Base-by-base conservation (phyloP, 345 rosid genomes). In the Populus deltoides region DNA sequence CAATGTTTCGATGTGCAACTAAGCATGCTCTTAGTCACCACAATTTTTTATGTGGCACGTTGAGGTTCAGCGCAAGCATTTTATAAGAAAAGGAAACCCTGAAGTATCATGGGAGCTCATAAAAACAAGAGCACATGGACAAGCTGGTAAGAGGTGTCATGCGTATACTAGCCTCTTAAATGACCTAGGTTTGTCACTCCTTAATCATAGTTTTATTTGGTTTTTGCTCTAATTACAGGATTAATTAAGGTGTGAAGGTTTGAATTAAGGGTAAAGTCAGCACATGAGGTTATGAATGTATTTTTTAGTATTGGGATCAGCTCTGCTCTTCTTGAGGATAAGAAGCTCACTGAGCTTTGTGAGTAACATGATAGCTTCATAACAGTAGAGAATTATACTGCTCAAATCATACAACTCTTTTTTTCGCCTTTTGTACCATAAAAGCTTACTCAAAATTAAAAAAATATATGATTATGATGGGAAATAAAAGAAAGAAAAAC, bases 21-120 rank as follows among this genome's bases (percentile, higher is more conserved):
- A 63, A 78, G 75, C 80, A 78, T 78, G 80, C 70, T 43, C 15
- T 33, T 45, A 61, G 27, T 22, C 45, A 43, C 61, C 63, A 7
- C 49, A 45, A 29, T 31, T 57, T 70, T 71, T 62, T 62, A 62
- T 33, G 36, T 11, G 24, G 69, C 71, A 71, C 75, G 49, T 47
- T 78, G 69, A 49, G 47, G 8, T 71, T 39, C 66, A 13, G n/a
- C 31, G 22, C 22, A 62, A 69, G 22, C 20, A 5, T 3, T 27
- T 55, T 7, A 18, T 18, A 36, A 57, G 24, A 5, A 61, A 73
- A 53, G 13, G 36, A 15, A 61, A 8, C 13, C 67, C 66, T 16
- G 38, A 22, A 41, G 29, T n/a, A 70, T 43, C 5, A 17, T 35
- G 49, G 47, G 66, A 24, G 41, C 35, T 49, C 38, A 57, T 7